A percentile compares a stretch with the other conserved stretches of the same genome.
Conservation (phyloP, 768 basidiomycete genomes). For the Daedaleopsis nitida region DNA sequence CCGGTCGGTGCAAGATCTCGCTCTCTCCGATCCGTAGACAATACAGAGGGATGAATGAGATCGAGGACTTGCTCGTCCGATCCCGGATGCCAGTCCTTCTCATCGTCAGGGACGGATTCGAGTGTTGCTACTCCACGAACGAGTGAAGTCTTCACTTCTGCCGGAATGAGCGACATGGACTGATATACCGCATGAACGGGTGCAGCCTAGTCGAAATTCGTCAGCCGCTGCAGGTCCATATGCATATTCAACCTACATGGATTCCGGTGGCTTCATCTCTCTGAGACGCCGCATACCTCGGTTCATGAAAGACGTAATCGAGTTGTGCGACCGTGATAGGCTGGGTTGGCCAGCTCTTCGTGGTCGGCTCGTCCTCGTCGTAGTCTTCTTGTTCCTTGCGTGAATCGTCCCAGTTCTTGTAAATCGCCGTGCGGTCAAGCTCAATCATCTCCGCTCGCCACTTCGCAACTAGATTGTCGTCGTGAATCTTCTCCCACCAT, state of each 20-base stretch:
- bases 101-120: constrained; percentile 38
- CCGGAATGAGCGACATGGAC: constrained; percentile 8
- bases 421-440: neutral
- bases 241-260: neutral
- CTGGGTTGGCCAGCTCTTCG: neutral
- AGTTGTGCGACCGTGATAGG: constrained; percentile 1
- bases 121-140: constrained; percentile 22
- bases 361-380: neutral
- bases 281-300: neutral
- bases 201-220: neutral
- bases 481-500: constrained; percentile 8
- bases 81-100: constrained; percentile 51
- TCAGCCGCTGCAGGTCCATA: neutral
- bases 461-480: neutral
- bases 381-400: neutral
- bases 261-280: constrained; percentile 7
- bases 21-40: constrained; percentile 12
- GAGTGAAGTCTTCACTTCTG: neutral
- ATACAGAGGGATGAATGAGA: constrained; percentile 33
- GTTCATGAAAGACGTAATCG: constrained; percentile 8
- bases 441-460: constrained; percentile 10
- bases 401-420: neutral
- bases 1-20: too few species aligned
- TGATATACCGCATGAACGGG: neutral
- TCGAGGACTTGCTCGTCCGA: constrained; percentile 46